Conservation (phyloP, 1,284 basidiomycete species). For the Ustilago sp. region DNA sequence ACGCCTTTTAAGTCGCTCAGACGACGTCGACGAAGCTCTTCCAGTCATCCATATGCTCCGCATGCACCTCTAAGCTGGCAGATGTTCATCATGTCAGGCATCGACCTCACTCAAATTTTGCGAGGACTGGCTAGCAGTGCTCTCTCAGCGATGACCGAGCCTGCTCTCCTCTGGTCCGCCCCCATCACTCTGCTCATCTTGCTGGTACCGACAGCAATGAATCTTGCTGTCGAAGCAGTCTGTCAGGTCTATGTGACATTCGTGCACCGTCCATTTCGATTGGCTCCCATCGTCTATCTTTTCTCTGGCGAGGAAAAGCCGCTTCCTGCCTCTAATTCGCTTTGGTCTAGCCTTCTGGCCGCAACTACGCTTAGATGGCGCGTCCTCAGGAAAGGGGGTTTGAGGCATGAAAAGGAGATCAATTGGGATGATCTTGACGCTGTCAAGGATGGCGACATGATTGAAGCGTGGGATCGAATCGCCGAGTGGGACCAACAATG, state of each 20-base stretch:
- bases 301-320: constrained; percentile 13
- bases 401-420: constrained; percentile 36
- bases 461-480: constrained; percentile 56
- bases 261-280: constrained; percentile 28
- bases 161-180: constrained; percentile 3
- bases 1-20: too few species aligned
- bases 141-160: not conserved
- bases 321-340: constrained; percentile 26
- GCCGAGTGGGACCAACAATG: constrained; percentile 58
- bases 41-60: too few species aligned
- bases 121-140: not conserved
- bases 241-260: constrained; percentile 29
- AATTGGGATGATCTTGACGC: constrained; percentile 28
- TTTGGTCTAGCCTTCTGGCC: constrained; percentile 25
- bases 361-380: constrained; percentile 22
- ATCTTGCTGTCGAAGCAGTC: constrained; percentile 6
- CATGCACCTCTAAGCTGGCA: not conserved
- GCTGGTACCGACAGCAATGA: constrained; percentile 6
- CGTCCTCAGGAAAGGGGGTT: not conserved
- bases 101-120: not conserved
- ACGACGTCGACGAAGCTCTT: not conserved
- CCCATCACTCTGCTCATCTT: constrained; percentile 17
- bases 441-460: constrained; percentile 45
- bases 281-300: constrained; percentile 25
- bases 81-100: constrained; percentile 4